Evolutionary conservation across 1,284 basidiomycete genomes (phyloP), one percentile per base, ranked within the genome.

Genomic region (Schizophyllum amplum): DNA sequence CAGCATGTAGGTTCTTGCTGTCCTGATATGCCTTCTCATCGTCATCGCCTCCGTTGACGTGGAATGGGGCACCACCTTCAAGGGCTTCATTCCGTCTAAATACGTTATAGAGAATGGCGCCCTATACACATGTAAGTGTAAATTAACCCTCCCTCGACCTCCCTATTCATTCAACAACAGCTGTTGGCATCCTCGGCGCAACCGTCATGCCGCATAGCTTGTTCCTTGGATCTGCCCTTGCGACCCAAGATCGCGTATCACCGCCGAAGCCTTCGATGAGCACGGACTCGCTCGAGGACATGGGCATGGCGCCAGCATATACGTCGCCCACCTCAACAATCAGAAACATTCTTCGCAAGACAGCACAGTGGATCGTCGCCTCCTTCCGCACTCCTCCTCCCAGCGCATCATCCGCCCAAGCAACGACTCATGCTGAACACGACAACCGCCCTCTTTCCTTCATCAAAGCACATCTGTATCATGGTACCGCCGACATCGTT

Each of bases 161-260:
- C 7, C 15, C 54, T 22, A 21, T 53, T n/a, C 53, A 65, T 24
- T 49, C 46, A 26, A 55, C 52, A n/a, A 47, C 63, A 90, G 88
- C 90, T 24, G 87, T 92, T 50, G 91, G 92, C 55, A 87, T 92
- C 58, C 68, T 92, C 11, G 90, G 91, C 21, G 90, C 90, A 1
- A 93, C 90, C 0, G 84, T 92, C 49, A 94, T 86, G 94, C 94
- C 95, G 0, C 95, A 98, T 68, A 87, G 89, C 50, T 78, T 98
- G 22, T 95, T 93, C 74, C 77, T 98, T 5, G 94, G 94, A 9
- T 93, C 90, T 2, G 84, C 88, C 42, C 79, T 96, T 20, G 87
- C 91, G 2, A 91, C 89, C 0, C 86, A 94, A 65, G 86, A 94
- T 61, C 76, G 93, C 54, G 67, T 84, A 24, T 69, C 73, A 24